A percentile compares a stretch with the other conserved stretches of the same genome.
Conservation (phyloP, 331 rosid genomes). For the Stylosanthes scabra region DNA sequence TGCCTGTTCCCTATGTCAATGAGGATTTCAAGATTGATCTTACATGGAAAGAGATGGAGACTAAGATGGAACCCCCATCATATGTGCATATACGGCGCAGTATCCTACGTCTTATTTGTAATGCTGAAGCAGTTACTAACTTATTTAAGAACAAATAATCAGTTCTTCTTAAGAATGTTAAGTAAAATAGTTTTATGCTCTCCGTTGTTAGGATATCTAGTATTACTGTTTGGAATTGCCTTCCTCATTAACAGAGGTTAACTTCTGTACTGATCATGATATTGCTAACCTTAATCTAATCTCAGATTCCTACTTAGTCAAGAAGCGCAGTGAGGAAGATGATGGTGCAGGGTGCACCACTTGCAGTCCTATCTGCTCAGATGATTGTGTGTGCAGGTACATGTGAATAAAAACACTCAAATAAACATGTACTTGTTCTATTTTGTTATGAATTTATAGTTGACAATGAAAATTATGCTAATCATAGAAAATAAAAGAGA, state of each 20-base stretch:
- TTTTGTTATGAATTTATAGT: background rate
- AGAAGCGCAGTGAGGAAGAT: slow-evolving; percentile 79
- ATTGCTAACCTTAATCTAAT: slow-evolving; percentile 54
- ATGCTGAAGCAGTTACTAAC: slow-evolving; percentile 30
- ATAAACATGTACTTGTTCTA: background rate
- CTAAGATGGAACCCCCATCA: slow-evolving; percentile 75
- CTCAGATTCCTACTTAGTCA: slow-evolving; percentile 79
- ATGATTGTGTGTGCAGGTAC: slow-evolving; percentile 94
- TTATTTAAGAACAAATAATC: slow-evolving; percentile 10
- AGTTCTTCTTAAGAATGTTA: slow-evolving; percentile 18
- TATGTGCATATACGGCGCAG: slow-evolving; percentile 84
- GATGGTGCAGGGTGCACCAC: slow-evolving; percentile 82
- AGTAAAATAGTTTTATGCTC: slow-evolving; percentile 26
- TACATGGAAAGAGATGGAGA: slow-evolving; percentile 72
- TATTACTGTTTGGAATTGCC: background rate
- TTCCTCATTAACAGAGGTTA: background rate
- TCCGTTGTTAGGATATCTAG: slow-evolving; percentile 19
- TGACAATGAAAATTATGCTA: slow-evolving; percentile 2
- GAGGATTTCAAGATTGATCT: slow-evolving; percentile 90
- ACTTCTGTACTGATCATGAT: slow-evolving; percentile 23
- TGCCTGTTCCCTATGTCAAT: slow-evolving; percentile 75
- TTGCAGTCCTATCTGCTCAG: slow-evolving; percentile 68
- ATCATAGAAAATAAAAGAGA: slow-evolving; percentile 1
- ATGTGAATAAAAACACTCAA: slow-evolving; percentile 13
- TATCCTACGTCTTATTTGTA: slow-evolving; percentile 60